Evolutionary conservation across 495 filamentous ascomycete genomes (phyloP).

Genomic region (Penicillium coffeae): DNA sequence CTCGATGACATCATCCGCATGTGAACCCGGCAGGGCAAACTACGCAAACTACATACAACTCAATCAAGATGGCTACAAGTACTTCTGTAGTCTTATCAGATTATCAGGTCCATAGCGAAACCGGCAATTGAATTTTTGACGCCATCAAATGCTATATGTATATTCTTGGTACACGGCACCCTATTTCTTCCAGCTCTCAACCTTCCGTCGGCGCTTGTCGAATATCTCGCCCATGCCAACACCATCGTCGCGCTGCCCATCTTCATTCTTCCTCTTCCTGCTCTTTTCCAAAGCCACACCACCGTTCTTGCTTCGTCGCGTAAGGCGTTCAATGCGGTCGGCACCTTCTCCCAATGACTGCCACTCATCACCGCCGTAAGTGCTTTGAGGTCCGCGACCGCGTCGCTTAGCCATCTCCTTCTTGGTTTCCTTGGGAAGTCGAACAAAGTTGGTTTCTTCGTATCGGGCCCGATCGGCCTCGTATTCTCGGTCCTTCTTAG

Average conservation of each 20-base stretch:
- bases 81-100: too few relatives aligned
- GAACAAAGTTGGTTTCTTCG: conserved; percentile 83
- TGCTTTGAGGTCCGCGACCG: conserved; percentile 46
- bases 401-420: conserved; percentile 57
- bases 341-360: conserved; percentile 70
- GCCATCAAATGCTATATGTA: too few relatives aligned
- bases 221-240: conserved; percentile 63
- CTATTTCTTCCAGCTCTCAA: conserved; percentile 61
- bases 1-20: not conserved
- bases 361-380: conserved; percentile 84
- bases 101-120: too few relatives aligned
- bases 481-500: conserved; percentile 59
- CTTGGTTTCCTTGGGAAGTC: conserved; percentile 77
- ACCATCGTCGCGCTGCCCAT: conserved; percentile 56
- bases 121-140: conserved; percentile 2
- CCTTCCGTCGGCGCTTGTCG: conserved; percentile 68
- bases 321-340: conserved; percentile 71
- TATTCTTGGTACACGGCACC: too few relatives aligned
- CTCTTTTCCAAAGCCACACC: conserved; percentile 70
- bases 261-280: conserved; percentile 64
- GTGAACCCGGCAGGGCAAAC: not conserved
- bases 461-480: conserved; percentile 73
- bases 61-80: too few relatives aligned
- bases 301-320: conserved; percentile 49
- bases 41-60: too few relatives aligned